Evolutionary conservation across 2,329 filamentous ascomycete genomes (phyloP).

Genomic region (Clarireedia homoeocarpa): DNA sequence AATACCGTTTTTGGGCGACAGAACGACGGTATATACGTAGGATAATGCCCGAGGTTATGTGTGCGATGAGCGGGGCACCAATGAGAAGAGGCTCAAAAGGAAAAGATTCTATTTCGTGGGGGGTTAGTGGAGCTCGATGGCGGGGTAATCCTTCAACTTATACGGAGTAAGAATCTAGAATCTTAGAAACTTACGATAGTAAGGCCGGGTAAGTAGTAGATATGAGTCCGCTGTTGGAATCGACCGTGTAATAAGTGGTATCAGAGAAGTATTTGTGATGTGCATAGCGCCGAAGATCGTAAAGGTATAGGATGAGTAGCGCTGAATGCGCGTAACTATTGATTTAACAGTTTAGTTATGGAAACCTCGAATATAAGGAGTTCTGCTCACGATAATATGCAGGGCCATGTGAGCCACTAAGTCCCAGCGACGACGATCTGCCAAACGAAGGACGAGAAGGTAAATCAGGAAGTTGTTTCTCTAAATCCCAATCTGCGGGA

Average conservation of each 20-base stretch:
- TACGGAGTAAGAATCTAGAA: too few relatives aligned
- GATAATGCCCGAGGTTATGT: constrained; percentile 69
- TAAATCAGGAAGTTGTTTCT: constrained; percentile 31
- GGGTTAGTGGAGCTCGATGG: constrained; percentile 29
- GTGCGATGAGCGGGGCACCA: constrained; percentile 65
- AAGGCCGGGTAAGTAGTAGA: constrained; percentile 81
- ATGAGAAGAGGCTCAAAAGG: constrained; percentile 71
- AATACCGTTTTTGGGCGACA: constrained; percentile 61
- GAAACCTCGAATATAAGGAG: neutral
- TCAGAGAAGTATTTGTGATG: constrained; percentile 71
- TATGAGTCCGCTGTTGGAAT: constrained; percentile 72
- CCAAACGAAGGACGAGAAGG: constrained; percentile 33
- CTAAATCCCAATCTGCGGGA: constrained; percentile 40
- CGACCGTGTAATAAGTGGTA: constrained; percentile 67
- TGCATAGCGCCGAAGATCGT: constrained; percentile 70
- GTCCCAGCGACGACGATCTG: constrained; percentile 38
- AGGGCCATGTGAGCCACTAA: constrained; percentile 57
- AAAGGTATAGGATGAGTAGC: constrained; percentile 83
- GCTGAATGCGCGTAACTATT: constrained; percentile 68
- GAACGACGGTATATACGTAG: constrained; percentile 69
- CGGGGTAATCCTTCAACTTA: too few relatives aligned
- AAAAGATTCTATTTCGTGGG: constrained; percentile 40
- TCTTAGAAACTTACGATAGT: constrained; percentile 68
- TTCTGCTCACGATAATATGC: constrained; percentile 65
- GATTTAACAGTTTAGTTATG: too few relatives aligned